These are phyloP conservation scores for Volutella citrinella DNA, from an alignment of 2,329 filamentous ascomycete species.

Conservation along the genomic window DNA sequence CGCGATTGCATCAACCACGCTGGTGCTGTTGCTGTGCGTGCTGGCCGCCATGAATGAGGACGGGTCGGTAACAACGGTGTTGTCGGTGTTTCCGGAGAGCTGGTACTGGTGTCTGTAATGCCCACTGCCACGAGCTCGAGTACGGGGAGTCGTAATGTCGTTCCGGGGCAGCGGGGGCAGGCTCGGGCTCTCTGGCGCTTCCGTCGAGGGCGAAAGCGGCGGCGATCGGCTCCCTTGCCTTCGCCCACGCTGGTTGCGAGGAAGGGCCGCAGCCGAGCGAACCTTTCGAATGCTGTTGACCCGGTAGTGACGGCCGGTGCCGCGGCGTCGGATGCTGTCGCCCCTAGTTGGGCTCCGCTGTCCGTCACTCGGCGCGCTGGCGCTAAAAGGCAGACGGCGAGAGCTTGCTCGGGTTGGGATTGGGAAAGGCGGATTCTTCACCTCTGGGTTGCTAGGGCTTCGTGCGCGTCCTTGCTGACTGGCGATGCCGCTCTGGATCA, in stretches of 20 bases:
- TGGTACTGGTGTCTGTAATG: conserved; percentile 53
- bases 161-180: conserved; percentile 73
- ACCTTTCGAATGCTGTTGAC: conserved; percentile 73
- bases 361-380: conserved; percentile 67
- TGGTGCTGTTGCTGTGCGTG: conserved; percentile 53
- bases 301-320: conserved; percentile 47
- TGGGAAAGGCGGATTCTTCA: conserved; percentile 75
- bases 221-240: conserved; percentile 58
- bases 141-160: conserved; percentile 62
- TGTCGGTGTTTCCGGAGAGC: conserved; percentile 57
- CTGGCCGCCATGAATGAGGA: conserved; percentile 37
- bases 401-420: conserved; percentile 90
- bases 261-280: conserved; percentile 75
- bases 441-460: conserved; percentile 63
- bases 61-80: conserved; percentile 42
- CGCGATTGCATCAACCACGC: conserved; percentile 92
- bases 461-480: conserved; percentile 63
- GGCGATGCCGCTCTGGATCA: conserved; percentile 76
- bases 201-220: conserved; percentile 64
- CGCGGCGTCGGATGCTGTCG: conserved; percentile 54
- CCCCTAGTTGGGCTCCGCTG: conserved; percentile 71
- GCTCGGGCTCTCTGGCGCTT: conserved; percentile 65
- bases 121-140: conserved; percentile 37
- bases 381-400: conserved; percentile 63
- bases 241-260: conserved; percentile 49